Evolutionary conservation across 352 stramenopile genomes (phyloP).

Genomic region (Phytophthora quininea): DNA sequence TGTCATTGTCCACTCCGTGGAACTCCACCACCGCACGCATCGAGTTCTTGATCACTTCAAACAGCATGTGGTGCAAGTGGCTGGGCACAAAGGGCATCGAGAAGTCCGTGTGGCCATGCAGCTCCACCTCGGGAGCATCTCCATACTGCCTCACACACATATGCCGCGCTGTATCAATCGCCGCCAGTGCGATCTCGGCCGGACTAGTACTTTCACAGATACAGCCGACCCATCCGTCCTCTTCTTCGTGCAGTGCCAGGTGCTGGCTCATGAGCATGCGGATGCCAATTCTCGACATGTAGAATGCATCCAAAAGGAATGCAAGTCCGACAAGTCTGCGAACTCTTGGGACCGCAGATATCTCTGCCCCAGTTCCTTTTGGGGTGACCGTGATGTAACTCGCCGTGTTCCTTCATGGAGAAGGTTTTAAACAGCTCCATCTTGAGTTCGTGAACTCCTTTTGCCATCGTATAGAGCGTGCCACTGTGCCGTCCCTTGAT

Average conservation of each 20-base stretch:
- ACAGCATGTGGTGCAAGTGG: constrained; percentile 98
- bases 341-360: constrained; percentile 85
- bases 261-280: constrained; percentile 99
- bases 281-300: constrained; percentile 99
- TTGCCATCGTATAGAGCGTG: constrained; percentile 99
- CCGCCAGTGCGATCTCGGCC: constrained; percentile 95
- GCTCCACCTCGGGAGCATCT: constrained; percentile 98
- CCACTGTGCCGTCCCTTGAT: constrained; percentile 98
- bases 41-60: constrained; percentile 99
- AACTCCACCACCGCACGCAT: constrained; percentile 99
- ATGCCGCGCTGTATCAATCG: constrained; percentile 97
- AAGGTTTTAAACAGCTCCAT: constrained; percentile 84
- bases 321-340: constrained; percentile 93
- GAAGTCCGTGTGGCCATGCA: constrained; percentile 98
- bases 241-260: constrained; percentile 94
- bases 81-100: constrained; percentile 97
- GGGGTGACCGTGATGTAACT: constrained; percentile 14
- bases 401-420: constrained; percentile 43
- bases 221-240: constrained; percentile 89
- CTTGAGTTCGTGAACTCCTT: constrained; percentile 97
- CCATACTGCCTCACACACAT: constrained; percentile 99
- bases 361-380: constrained; percentile 64
- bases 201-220: constrained; percentile 97
- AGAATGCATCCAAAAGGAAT: constrained; percentile 99
- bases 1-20: constrained; percentile 97